Evolutionary conservation across 331 rosid species (phyloP), one percentile per base, ranked within the genome.

Genomic region (Acacia concinna): DNA sequence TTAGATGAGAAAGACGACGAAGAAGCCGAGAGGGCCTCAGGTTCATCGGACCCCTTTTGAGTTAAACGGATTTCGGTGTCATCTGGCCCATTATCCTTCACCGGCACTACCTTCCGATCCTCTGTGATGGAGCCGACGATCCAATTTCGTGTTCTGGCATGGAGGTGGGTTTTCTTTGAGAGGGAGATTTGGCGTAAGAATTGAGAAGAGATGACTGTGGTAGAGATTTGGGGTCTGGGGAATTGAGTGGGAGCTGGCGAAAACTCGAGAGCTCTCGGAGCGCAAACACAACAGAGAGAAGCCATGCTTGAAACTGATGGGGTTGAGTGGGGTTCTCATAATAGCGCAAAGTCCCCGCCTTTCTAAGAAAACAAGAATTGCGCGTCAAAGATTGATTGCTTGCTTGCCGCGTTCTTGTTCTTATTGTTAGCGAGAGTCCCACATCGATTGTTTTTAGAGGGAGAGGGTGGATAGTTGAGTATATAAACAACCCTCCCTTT

Each of bases 31-130:
- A 83, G 6, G 1, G 64, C 77, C 62, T 84, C 82, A 75, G 68
- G 13, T 37, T 87, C 86, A 65, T 78, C 77, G 11, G 88, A 85
- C 81, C 84, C 88, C 15, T 60, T 60, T 60, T 14, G 85, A 81
- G 77, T 27, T 60, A 28, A 28, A 23, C 76, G 66, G 46, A 54
- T 79, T 75, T 79, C 86, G 78, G 38, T 71, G 15, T 85, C 90
- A 70, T 73, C 73, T 23, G 82, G 41, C 44, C 62, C 25, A 0
- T 59, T 30, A 15, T 77, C 66, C 79, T 85, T 84, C 84, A 71
- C 84, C 0, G 87, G 81, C 83, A 70, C 83, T 65, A 83, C 81
- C 54, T 91, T 85, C 54, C 84, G 74, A 75, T 91, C 96, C 86
- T 89, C 94, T 2, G 89, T 49, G 14, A 91, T 74, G 47, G 93